Conservation (phyloP, 352 stramenopile species). For the Phytophthora sp. region DNA sequence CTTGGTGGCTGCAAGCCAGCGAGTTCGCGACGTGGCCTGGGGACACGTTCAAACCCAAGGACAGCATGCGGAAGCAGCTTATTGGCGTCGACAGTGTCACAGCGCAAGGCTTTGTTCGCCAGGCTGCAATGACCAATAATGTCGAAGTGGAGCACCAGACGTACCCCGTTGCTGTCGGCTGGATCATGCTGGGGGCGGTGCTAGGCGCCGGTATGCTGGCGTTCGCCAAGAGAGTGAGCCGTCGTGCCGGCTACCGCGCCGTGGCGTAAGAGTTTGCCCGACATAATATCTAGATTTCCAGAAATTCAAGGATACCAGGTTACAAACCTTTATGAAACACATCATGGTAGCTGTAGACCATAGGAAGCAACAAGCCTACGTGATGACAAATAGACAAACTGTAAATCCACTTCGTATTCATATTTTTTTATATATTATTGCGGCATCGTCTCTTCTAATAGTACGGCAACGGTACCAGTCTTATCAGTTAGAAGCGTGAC, state of each 20-base stretch:
- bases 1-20: conserved; percentile 62
- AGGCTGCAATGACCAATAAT: conserved; percentile 12
- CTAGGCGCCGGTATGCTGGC: conserved; percentile 43
- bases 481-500: no score
- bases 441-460: no score
- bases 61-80: conserved; percentile 53
- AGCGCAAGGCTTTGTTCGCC: conserved; percentile 34
- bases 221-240: conserved; percentile 39
- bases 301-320: no score
- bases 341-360: not conserved
- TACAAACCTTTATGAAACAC: no score
- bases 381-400: not conserved
- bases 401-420: no score
- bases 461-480: no score
- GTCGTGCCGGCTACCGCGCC: conserved; percentile 47
- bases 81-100: conserved; percentile 37
- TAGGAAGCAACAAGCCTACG: not conserved
- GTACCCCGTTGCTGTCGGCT: conserved; percentile 33
- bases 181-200: conserved; percentile 44
- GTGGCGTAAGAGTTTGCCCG: conserved; percentile 26
- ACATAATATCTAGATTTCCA: not conserved
- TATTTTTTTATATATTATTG: no score
- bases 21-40: conserved; percentile 74
- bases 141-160: conserved; percentile 6
- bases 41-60: conserved; percentile 62